Evolutionary conservation across 2,329 filamentous ascomycete genomes (phyloP), one percentile per base, ranked within the genome.

Genomic region (Apiospora pterosperma): DNA sequence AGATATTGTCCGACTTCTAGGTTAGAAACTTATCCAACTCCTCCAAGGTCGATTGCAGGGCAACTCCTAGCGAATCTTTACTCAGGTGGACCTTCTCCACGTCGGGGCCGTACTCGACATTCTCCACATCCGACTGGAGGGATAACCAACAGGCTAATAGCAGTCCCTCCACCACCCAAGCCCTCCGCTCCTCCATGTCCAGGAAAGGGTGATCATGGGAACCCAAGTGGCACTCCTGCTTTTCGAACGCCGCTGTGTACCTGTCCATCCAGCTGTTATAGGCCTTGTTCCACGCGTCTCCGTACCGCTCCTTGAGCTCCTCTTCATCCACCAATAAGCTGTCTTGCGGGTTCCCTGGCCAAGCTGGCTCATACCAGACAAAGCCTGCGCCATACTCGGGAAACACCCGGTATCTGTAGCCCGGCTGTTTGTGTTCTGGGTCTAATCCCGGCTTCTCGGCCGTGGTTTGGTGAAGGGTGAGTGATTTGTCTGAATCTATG

Each of bases 141-240:
- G 19, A 25, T 23, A 65, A 42, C 63, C 60, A 62, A 21, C n/a
- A 36, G 31, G 44, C 44, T 8, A 65, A 16, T 31, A 65, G 16
- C 60, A 65, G 6, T 8, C 63, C 63, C 28, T 65, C 63, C 41
- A 63, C 39, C 19, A 63, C 61, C 63, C 63, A 65, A 10, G 60
- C 36, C 16, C 48, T 65, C 23, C 58, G 19, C 7, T 65, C 60
- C 5, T 38, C 39, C 41, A 34, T 16, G 21, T 59, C 41, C 23
- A 61, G 58, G 8, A 21, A 34, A 34, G 25, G 16, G 16, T 34
- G 1, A 1, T 52, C 11, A 10, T 31, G 5, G 5, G 60, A 62
- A 38, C 60, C 36, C 2, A 38, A 10, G 12, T 65, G 59, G 5
- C 21, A 16, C 28, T 52, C 59, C 23, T 65, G 59, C 34, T 62